These are phyloP conservation scores for Penicillium polonicum DNA, from an alignment of 2,329 filamentous ascomycete species.

Conservation along the genomic window DNA sequence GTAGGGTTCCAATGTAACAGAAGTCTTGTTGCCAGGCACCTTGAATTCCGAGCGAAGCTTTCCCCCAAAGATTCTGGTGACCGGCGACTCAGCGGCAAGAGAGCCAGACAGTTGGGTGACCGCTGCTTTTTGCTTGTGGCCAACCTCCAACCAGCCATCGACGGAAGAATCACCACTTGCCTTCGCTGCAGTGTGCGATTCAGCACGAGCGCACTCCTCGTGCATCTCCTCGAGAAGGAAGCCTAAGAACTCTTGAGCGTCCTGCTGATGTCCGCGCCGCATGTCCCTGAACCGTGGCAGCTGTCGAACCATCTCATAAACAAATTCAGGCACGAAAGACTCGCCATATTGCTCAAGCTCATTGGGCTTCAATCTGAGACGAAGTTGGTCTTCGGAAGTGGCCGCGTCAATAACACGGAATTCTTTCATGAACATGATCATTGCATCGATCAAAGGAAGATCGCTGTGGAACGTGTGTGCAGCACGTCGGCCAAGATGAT, in stretches of 20 bases:
- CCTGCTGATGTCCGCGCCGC: conserved; percentile 93
- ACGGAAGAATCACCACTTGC: conserved; percentile 44
- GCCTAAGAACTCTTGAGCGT: conserved; percentile 94
- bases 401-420: conserved; percentile 85
- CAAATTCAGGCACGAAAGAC: conserved; percentile 87
- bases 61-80: conserved; percentile 93
- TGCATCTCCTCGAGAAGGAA: conserved; percentile 90
- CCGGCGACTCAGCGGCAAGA: conserved; percentile 70
- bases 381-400: conserved; percentile 69
- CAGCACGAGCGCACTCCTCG: conserved; percentile 81
- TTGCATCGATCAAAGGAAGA: conserved; percentile 88
- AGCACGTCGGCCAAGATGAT: conserved; percentile 79
- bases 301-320: conserved; percentile 87
- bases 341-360: conserved; percentile 90
- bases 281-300: conserved; percentile 88
- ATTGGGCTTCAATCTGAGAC: conserved; percentile 70
- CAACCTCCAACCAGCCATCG: conserved; percentile 91
- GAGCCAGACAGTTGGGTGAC: conserved; percentile 82
- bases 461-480: conserved; percentile 92
- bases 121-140: conserved; percentile 82
- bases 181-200: conserved; percentile 54
- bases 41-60: conserved; percentile 85
- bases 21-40: conserved; percentile 82
- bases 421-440: conserved; percentile 96
- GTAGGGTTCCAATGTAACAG: conserved; percentile 89